Base-by-base conservation (phyloP, 2,329 filamentous ascomycete species). In the Bipolaris oryzae region DNA sequence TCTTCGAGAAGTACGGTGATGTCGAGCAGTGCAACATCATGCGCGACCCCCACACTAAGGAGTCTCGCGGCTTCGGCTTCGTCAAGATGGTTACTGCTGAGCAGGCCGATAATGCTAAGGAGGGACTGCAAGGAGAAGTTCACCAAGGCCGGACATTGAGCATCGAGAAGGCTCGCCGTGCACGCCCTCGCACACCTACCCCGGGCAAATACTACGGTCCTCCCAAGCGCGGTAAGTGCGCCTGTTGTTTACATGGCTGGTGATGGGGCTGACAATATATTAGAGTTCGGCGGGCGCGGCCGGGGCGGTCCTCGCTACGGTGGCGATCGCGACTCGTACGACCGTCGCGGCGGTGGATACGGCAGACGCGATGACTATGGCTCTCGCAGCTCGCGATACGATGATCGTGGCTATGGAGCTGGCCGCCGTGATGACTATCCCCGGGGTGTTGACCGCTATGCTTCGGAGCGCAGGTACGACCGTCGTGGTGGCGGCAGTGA, bases 1-100 rank as follows among this genome's bases (percentile, higher is more conserved):
- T 99, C 66, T 99, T 99, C 74, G 92, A 97, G 81, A 99, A 98
- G 81, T 98, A 98, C 73, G 95, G 95, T 68, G 92, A 96, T 76
- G 95, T 99, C 50, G 94, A 98, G 81, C 98, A 96, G 81, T 98
- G 94, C 82, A 96, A 97, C 78, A 99, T 99, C 81, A 99, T 99
- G 95, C 88, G 94, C 74, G 95, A 99, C 75, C 95, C 95, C 61
- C 95, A 99, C 79, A 96, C 91, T 73, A 96, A 96, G 81, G 95
- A 99, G 80, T 98, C 94, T 69, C 95, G 95, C 79, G 95, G 95
- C 66, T 99, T 99, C 67, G 95, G 95, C 54, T 99, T 99, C 81
- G 95, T 99, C 77, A 98, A 99, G 84, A 98, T 99, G 94, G 88
- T 92, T 59, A 96, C 92, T 56, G 87, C 91, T 46, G 94, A 98